These are phyloP conservation scores for Crithidia bombi DNA, from an alignment of 208 protist genomes.

Conservation along the genomic window DNA sequence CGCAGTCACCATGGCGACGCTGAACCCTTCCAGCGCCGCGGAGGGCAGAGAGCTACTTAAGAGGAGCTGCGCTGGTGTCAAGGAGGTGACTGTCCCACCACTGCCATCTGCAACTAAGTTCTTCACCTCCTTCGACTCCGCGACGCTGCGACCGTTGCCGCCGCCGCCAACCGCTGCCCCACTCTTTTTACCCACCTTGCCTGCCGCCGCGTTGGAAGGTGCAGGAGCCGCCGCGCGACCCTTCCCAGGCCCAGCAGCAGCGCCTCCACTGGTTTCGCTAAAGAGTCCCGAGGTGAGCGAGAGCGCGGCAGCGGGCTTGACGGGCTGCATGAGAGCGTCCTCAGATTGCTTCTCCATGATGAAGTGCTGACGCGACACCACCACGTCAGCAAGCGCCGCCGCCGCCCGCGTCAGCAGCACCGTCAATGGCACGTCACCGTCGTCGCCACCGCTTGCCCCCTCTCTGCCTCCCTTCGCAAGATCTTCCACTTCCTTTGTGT, in stretches of 20 bases:
- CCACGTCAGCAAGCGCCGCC: constrained; percentile 34
- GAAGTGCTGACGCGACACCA: constrained; percentile 12
- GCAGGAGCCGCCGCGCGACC: neutral
- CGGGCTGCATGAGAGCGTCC: constrained; percentile 15
- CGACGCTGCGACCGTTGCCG: constrained; percentile 20
- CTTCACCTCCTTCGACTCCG: neutral
- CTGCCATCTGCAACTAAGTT: neutral
- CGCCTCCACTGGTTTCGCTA: neutral
- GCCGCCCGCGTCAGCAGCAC: constrained; percentile 58
- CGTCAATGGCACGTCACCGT: constrained; percentile 32
- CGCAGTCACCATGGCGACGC: neutral
- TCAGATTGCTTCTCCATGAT: constrained; percentile 25
- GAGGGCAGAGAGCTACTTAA: constrained; percentile 7
- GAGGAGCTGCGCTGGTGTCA: constrained; percentile 16
- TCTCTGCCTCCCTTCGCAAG: neutral
- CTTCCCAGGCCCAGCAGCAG: constrained; percentile 2
- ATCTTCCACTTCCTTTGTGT: neutral
- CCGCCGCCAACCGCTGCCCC: constrained; percentile 13
- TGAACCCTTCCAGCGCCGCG: constrained; percentile 26
- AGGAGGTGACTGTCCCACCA: neutral
- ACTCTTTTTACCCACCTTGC: constrained; percentile 2
- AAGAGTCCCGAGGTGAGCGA: constrained; percentile 3
- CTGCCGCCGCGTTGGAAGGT: neutral
- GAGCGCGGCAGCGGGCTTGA: neutral
- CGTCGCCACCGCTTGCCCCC: neutral